Conservation (phyloP, 768 basidiomycete species). For the Psilocybe cubensis region DNA sequence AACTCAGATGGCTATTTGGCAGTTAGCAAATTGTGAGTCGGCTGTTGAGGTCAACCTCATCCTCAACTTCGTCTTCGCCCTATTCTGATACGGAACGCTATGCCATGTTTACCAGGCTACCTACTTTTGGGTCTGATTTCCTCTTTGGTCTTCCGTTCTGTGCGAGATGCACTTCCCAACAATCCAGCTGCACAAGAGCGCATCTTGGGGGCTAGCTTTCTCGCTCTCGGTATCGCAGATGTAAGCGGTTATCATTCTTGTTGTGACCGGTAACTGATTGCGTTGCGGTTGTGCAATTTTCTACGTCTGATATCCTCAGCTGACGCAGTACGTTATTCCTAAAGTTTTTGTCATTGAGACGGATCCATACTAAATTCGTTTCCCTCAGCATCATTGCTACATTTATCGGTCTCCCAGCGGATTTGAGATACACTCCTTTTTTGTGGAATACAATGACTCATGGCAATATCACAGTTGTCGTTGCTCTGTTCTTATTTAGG, state of each 20-base stretch:
- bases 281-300: background rate
- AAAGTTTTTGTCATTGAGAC: background rate
- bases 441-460: conserved; percentile 77
- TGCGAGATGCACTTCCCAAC: conserved; percentile 60
- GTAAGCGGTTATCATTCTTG: conserved; percentile 42
- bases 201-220: conserved; percentile 67
- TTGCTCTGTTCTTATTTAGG: conserved; percentile 62
- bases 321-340: conserved; percentile 58
- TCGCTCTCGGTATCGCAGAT: conserved; percentile 74
- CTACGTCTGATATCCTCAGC: conserved; percentile 33
- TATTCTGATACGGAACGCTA: conserved; percentile 3
- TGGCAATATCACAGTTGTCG: conserved; percentile 71
- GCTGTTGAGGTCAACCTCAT: background rate
- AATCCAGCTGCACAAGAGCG: conserved; percentile 70
- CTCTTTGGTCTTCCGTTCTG: conserved; percentile 69
- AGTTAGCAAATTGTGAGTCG: conserved; percentile 65
- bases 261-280: background rate
- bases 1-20: conserved; percentile 66
- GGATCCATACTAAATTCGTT: conserved; percentile 12
- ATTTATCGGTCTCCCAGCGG: conserved; percentile 58
- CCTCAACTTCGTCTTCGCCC: background rate
- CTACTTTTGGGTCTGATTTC: conserved; percentile 53
- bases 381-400: conserved; percentile 57
- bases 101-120: conserved; percentile 28
- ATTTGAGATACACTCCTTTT: conserved; percentile 50